These are phyloP conservation scores for Annulohypoxylon moriforme DNA, from an alignment of 495 filamentous ascomycete species.

Conservation along the genomic window DNA sequence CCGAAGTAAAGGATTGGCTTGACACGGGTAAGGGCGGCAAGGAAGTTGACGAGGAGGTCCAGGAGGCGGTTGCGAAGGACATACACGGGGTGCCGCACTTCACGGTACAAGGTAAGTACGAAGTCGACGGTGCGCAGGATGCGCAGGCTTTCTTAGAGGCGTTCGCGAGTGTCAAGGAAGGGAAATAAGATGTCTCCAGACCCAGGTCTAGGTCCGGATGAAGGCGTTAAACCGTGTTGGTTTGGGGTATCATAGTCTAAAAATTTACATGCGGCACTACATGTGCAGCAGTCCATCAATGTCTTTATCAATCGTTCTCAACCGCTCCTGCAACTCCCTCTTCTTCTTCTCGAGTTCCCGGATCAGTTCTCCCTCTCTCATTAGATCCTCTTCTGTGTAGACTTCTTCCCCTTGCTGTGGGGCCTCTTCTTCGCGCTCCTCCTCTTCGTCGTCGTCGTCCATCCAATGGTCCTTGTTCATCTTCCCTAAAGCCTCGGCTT, in stretches of 20 bases:
- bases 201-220: not conserved
- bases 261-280: slow-evolving; percentile 25
- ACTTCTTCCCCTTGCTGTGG: slow-evolving; percentile 54
- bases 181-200: slow-evolving; percentile 8
- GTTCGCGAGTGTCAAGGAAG: slow-evolving; percentile 62
- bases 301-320: slow-evolving; percentile 84
- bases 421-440: slow-evolving; percentile 52
- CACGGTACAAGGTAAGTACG: slow-evolving; percentile 69
- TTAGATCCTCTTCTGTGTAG: slow-evolving; percentile 80
- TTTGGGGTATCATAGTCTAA: slow-evolving; percentile 39
- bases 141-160: slow-evolving; percentile 62
- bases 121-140: slow-evolving; percentile 73
- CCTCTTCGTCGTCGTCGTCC: slow-evolving; percentile 60
- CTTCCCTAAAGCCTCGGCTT: slow-evolving; percentile 76
- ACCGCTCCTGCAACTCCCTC: slow-evolving; percentile 76
- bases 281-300: slow-evolving; percentile 70
- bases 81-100: slow-evolving; percentile 80
- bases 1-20: slow-evolving; percentile 71
- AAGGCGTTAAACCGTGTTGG: slow-evolving; percentile 29
- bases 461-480: slow-evolving; percentile 71
- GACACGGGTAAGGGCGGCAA: slow-evolving; percentile 68
- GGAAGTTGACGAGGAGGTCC: slow-evolving; percentile 76
- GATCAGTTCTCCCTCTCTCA: slow-evolving; percentile 81
- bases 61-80: slow-evolving; percentile 57
- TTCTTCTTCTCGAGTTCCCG: slow-evolving; percentile 81